A percentile compares a stretch with the other conserved stretches of the same genome.
These are phyloP conservation scores for Astrothelium subdiscretum DNA, from an alignment of 495 filamentous ascomycete species.

Conservation along the genomic window DNA sequence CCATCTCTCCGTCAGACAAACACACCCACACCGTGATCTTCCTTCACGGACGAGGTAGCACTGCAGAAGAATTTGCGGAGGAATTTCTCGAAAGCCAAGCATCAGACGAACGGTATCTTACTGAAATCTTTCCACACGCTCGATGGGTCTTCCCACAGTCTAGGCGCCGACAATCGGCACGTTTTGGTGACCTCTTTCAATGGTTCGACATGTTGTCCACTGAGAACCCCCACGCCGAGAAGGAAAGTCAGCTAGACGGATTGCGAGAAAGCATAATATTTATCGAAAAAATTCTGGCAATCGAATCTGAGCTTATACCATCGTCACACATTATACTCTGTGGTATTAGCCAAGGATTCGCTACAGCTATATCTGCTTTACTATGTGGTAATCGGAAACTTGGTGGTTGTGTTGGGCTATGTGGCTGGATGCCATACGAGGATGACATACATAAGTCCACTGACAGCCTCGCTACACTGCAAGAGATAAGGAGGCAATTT, in stretches of 20 bases:
- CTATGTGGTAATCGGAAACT: slow-evolving; percentile 2
- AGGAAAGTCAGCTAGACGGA: slow-evolving; percentile 8
- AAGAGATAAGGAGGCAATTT: not conserved
- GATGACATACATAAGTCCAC: not conserved
- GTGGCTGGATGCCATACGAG: slow-evolving; percentile 16
- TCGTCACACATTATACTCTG: slow-evolving; percentile 12
- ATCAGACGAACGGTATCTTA: slow-evolving; percentile 12
- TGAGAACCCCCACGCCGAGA: slow-evolving; percentile 9
- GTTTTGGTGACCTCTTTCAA: slow-evolving; percentile 10
- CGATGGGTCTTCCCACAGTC: slow-evolving; percentile 18
- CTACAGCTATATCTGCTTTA: slow-evolving; percentile 14
- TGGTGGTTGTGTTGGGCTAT: slow-evolving; percentile 19
- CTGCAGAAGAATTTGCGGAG: slow-evolving; percentile 11
- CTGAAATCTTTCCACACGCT: slow-evolving; percentile 12
- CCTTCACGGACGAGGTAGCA: slow-evolving; percentile 21
- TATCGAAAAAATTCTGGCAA: slow-evolving; percentile 4
- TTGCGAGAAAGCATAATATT: slow-evolving; percentile 3
- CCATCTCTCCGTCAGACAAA: not conserved
- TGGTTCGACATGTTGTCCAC: slow-evolving; percentile 23
- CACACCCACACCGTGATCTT: slow-evolving; percentile 21
- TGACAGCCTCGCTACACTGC: not conserved
- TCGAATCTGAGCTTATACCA: slow-evolving; percentile 9
- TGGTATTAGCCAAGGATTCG: slow-evolving; percentile 22
- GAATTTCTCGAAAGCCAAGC: slow-evolving; percentile 22
- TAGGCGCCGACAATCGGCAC: slow-evolving; percentile 5